phyloP scores from a whole-genome alignment of 2,329 filamentous ascomycete genomes.

The Calonectria leucothoes region DNA sequence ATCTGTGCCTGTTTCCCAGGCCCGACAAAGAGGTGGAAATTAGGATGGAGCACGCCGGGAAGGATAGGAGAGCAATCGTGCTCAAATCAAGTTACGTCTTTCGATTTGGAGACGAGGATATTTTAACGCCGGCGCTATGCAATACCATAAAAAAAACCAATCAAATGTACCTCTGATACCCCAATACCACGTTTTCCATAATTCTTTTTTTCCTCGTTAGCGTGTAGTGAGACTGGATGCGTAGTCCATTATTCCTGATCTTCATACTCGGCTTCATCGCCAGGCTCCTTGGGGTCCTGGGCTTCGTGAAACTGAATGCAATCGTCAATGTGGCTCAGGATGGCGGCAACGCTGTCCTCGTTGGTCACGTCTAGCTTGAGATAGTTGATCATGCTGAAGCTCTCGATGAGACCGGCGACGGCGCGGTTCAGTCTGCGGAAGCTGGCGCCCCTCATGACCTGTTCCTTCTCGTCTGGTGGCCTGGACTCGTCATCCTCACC shows the following conservation, averaged over 20 bases:
- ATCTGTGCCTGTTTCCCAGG: background rate
- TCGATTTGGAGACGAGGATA: constrained; percentile 31
- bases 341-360: constrained; percentile 87
- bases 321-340: constrained; percentile 94
- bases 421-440: constrained; percentile 88
- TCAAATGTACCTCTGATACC: constrained; percentile 24
- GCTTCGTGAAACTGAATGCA: constrained; percentile 94
- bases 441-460: constrained; percentile 82
- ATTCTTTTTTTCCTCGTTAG: background rate
- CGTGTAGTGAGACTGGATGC: background rate
- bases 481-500: constrained; percentile 63
- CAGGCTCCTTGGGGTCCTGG: constrained; percentile 88
- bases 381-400: constrained; percentile 98
- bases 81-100: constrained; percentile 31
- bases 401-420: constrained; percentile 92
- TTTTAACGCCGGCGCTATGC: constrained; percentile 46
- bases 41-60: constrained; percentile 1
- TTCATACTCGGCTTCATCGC: constrained; percentile 64
- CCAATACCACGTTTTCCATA: constrained; percentile 20
- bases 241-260: constrained; percentile 45
- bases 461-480: constrained; percentile 74
- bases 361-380: constrained; percentile 89
- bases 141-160: constrained; percentile 36
- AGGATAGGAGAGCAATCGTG: constrained; percentile 21
- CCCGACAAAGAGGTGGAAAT: constrained; percentile 33